phyloP scores from a whole-genome alignment of 1,284 basidiomycete species.

The Heterobasidion parviporum region DNA sequence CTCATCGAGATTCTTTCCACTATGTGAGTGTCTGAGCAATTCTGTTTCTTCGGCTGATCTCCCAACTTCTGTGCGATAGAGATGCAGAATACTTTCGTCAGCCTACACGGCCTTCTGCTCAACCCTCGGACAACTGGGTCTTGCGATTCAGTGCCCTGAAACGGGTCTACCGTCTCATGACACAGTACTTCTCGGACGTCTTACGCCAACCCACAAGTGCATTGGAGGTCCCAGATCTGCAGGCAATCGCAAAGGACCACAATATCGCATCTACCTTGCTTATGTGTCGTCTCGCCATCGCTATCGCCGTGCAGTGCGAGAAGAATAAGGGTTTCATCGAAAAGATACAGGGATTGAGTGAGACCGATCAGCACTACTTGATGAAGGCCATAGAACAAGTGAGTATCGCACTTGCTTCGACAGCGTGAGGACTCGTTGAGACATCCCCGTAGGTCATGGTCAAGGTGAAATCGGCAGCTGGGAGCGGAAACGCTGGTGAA shows the following conservation, averaged over 20 bases:
- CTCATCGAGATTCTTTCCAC: conserved; percentile 65
- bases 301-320: conserved; percentile 88
- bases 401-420: conserved; percentile 10
- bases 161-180: conserved; percentile 79
- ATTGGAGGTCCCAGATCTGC: conserved; percentile 75
- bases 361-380: conserved; percentile 73
- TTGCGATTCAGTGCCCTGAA: conserved; percentile 80
- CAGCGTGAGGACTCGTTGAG: conserved; percentile 3
- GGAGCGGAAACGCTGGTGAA: conserved; percentile 36
- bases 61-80: conserved; percentile 27
- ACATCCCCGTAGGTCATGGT: conserved; percentile 55
- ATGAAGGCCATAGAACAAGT: conserved; percentile 87
- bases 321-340: conserved; percentile 78
- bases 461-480: conserved; percentile 42
- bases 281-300: conserved; percentile 82
- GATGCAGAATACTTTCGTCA: conserved; percentile 75
- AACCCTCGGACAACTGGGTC: conserved; percentile 81
- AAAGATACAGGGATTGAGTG: conserved; percentile 73
- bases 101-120: conserved; percentile 43
- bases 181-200: conserved; percentile 78
- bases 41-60: not conserved
- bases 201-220: conserved; percentile 65
- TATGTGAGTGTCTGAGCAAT: conserved; percentile 36
- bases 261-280: conserved; percentile 59
- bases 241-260: conserved; percentile 72